These are phyloP conservation scores for Decorospora gaudefroyi DNA, from an alignment of 2,329 filamentous ascomycete genomes.

Conservation along the genomic window DNA sequence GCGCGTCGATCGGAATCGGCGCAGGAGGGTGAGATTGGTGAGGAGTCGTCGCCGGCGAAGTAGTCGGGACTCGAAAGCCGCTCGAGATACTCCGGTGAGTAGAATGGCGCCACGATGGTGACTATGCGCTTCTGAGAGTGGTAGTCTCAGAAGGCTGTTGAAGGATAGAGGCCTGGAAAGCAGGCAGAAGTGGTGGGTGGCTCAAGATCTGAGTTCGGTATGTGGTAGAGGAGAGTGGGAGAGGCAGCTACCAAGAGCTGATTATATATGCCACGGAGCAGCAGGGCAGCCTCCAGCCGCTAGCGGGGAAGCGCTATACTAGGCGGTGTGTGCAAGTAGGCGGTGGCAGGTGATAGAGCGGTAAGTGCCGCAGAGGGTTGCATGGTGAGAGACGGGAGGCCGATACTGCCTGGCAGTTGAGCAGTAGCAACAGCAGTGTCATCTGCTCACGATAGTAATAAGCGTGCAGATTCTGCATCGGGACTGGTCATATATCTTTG, in stretches of 20 bases:
- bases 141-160: neutral
- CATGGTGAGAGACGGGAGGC: neutral
- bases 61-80: neutral
- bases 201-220: rapidly evolving
- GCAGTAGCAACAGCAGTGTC: no score
- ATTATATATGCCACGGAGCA: neutral
- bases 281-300: neutral
- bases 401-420: neutral
- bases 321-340: neutral
- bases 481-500: no score
- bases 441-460: no score
- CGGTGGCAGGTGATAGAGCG: neutral
- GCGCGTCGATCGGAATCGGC: neutral
- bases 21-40: neutral
- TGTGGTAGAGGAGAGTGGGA: neutral
- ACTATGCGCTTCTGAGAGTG: neutral
- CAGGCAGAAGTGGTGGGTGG: neutral
- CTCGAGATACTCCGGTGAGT: neutral
- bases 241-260: neutral
- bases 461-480: no score
- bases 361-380: neutral
- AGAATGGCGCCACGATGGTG: neutral
- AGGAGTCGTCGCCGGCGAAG: neutral
- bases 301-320: neutral
- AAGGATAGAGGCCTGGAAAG: neutral